phyloP scores from a whole-genome alignment of 164 flowering plant genomes.

The Dillenia suffruticosa region DNA sequence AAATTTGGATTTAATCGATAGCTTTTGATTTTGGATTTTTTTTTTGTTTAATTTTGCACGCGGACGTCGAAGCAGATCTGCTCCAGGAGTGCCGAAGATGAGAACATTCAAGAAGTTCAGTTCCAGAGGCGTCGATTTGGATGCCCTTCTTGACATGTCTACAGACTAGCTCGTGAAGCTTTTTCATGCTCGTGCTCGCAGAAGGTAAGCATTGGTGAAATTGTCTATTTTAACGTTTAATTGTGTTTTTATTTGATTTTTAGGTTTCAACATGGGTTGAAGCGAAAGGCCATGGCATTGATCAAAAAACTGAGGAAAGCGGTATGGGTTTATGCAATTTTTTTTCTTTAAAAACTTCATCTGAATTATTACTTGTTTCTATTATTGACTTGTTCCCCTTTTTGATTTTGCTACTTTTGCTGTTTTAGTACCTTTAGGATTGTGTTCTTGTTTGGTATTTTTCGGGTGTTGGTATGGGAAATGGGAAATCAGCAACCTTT shows the following conservation, averaged over 20 bases:
- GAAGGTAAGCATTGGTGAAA: constrained; percentile 16
- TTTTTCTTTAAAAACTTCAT: too few species aligned
- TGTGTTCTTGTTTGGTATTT: background rate
- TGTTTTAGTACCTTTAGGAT: background rate
- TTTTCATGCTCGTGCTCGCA: constrained; percentile 31
- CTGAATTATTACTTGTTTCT: background rate
- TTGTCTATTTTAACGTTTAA: too few species aligned
- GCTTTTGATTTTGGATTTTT: background rate
- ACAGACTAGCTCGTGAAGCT: constrained; percentile 42
- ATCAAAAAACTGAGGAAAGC: constrained; percentile 34
- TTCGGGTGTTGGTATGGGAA: background rate
- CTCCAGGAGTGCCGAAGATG: constrained; percentile 24
- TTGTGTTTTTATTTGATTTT: constrained; percentile 4
- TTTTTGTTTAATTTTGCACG: constrained; percentile 1
- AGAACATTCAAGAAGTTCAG: constrained; percentile 35
- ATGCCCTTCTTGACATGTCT: constrained; percentile 38
- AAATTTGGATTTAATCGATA: background rate
- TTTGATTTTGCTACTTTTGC: too few species aligned
- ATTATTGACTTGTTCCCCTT: background rate
- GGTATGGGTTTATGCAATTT: constrained; percentile 3
- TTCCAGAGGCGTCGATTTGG: constrained; percentile 38
- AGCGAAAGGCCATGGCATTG: constrained; percentile 34
- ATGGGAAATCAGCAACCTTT: too few species aligned
- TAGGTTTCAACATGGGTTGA: constrained; percentile 32
- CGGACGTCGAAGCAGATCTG: constrained; percentile 20